Evolutionary conservation across 2,329 filamentous ascomycete genomes (phyloP).

Genomic region (Orbilia oligospora): DNA sequence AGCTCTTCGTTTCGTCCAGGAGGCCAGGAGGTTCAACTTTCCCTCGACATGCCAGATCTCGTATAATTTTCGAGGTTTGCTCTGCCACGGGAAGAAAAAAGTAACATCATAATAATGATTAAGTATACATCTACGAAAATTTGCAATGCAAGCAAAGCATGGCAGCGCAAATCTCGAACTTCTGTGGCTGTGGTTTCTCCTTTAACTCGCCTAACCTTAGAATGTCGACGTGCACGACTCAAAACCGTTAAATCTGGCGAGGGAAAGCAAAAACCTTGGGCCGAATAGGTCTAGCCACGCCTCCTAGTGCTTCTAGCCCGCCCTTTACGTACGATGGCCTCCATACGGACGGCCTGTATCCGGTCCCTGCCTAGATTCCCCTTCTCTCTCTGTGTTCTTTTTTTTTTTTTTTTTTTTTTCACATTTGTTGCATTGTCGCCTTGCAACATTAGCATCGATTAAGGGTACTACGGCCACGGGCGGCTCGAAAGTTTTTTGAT

Average conservation of each 20-base stretch:
- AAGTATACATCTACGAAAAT: constrained; percentile 1
- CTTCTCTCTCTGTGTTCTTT: no score
- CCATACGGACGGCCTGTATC: constrained; percentile 27
- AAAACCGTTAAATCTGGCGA: constrained; percentile 31
- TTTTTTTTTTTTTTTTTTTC: constrained; percentile 3
- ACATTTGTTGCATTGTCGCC: constrained; percentile 9
- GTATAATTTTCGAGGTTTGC: constrained; percentile 23
- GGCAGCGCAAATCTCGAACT: constrained; percentile 18
- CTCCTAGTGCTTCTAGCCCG: constrained; percentile 40
- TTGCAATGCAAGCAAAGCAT: constrained; percentile 6
- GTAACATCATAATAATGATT: not conserved
- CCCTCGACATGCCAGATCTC: constrained; percentile 43
- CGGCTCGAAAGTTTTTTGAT: constrained; percentile 21
- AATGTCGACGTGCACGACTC: constrained; percentile 1
- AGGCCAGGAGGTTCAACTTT: constrained; percentile 30
- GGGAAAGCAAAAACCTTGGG: not conserved
- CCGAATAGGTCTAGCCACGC: constrained; percentile 32
- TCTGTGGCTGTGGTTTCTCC: constrained; percentile 29
- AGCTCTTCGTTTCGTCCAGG: constrained; percentile 47
- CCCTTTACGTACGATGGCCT: constrained; percentile 15
- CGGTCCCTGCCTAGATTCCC: constrained; percentile 6
- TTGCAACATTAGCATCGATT: constrained; percentile 23
- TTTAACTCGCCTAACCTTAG: constrained; percentile 24
- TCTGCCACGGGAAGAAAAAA: constrained; percentile 23
- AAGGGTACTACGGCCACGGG: constrained; percentile 15